Percentiles rank a stretch among this genome's conserved stretches.
phyloP scores from a whole-genome alignment of 1,284 basidiomycete genomes.

The Ceratobasidium sp. region DNA sequence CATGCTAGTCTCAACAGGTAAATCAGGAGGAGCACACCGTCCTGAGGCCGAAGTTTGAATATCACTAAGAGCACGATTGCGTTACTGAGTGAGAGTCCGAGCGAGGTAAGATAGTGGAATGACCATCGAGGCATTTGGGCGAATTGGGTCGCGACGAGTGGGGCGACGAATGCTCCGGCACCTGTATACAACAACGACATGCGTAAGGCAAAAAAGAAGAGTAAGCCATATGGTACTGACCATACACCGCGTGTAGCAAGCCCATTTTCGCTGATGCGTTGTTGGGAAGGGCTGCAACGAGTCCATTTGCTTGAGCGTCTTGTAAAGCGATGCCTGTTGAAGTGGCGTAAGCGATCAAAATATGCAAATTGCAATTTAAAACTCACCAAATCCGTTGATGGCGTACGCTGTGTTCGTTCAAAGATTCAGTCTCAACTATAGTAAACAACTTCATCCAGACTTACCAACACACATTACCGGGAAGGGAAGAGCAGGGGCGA shows the following conservation, averaged over 20 bases:
- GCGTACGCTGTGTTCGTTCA: slow-evolving; percentile 56
- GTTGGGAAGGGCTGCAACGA: slow-evolving; percentile 60
- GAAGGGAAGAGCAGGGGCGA: slow-evolving; percentile 71
- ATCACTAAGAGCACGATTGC: slow-evolving; percentile 58
- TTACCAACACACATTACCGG: slow-evolving; percentile 65
- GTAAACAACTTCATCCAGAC: not conserved
- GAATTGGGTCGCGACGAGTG: slow-evolving; percentile 73
- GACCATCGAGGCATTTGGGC: slow-evolving; percentile 64
- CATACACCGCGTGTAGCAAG: slow-evolving; percentile 65
- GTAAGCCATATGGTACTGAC: slow-evolving; percentile 47
- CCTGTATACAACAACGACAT: not conserved
- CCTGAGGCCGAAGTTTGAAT: slow-evolving; percentile 67
- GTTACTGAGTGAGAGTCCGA: slow-evolving; percentile 65
- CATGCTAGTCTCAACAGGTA: not conserved
- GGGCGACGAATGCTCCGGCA: slow-evolving; percentile 66
- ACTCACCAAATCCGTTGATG: slow-evolving; percentile 70
- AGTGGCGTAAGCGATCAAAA: not conserved
- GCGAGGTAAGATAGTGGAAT: slow-evolving; percentile 70
- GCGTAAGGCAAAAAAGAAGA: not conserved
- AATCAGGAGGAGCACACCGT: slow-evolving; percentile 50
- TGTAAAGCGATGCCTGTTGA: slow-evolving; percentile 49
- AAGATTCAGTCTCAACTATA: not conserved
- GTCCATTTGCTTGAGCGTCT: slow-evolving; percentile 69
- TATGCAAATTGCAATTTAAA: slow-evolving; percentile 59
- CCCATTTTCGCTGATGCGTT: slow-evolving; percentile 64